Conservation (phyloP, 352 stramenopile species). For the Globisporangium paroecandrum region DNA sequence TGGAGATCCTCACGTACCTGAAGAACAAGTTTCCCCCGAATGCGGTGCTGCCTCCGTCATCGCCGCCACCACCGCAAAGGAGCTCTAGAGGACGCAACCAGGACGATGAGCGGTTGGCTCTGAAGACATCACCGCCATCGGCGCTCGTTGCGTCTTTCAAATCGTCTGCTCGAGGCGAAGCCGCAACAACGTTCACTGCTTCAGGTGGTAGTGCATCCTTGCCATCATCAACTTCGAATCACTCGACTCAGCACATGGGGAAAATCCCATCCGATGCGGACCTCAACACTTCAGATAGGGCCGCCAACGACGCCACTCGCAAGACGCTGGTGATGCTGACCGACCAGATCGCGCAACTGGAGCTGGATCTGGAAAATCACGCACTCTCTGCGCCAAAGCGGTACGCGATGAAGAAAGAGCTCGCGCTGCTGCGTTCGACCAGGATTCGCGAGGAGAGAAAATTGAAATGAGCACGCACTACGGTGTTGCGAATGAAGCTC, state of each 20-base stretch:
- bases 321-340: slow-evolving; percentile 26
- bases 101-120: not conserved
- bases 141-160: not conserved
- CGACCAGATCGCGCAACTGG: slow-evolving; percentile 47
- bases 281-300: not conserved
- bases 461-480: slow-evolving; percentile 7
- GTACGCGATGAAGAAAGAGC: slow-evolving; percentile 81
- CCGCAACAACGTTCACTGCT: not conserved
- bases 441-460: slow-evolving; percentile 55
- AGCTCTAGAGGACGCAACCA: slow-evolving; percentile 1
- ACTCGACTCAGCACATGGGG: not conserved
- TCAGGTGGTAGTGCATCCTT: not conserved
- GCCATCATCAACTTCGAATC: not conserved
- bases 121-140: not conserved
- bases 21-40: slow-evolving; percentile 74
- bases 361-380: slow-evolving; percentile 60
- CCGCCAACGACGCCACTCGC: not conserved
- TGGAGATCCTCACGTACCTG: slow-evolving; percentile 68
- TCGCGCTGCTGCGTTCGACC: slow-evolving; percentile 63
- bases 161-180: not conserved
- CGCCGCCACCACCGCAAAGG: not conserved
- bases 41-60: slow-evolving; percentile 20
- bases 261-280: not conserved
- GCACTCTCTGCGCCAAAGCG: slow-evolving; percentile 66
- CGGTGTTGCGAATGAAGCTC: not conserved